Percentiles rank a stretch among this genome's conserved stretches.
Conservation (phyloP, 2,329 filamentous ascomycete species). For the Alternaria sp. region DNA sequence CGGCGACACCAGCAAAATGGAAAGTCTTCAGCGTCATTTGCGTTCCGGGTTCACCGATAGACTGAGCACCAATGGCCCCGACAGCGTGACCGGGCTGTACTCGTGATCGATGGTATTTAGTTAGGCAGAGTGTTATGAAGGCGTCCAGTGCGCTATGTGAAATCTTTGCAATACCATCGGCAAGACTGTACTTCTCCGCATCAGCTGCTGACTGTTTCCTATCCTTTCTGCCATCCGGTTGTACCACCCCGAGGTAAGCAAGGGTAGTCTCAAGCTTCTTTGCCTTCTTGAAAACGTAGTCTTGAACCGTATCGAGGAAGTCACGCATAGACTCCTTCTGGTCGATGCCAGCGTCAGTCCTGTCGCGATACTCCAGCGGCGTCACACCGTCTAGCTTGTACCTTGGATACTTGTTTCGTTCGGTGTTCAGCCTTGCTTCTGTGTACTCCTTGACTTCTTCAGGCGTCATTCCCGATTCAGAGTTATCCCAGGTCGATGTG, state of each 20-base stretch:
- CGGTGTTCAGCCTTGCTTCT: slow-evolving; percentile 70
- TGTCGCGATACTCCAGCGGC: slow-evolving; percentile 73
- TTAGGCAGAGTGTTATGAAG: slow-evolving; percentile 84
- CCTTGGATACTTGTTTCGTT: slow-evolving; percentile 66
- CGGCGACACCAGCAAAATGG: slow-evolving; percentile 99
- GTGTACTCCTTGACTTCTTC: slow-evolving; percentile 76
- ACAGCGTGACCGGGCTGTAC: slow-evolving; percentile 96
- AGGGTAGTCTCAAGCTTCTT: slow-evolving; percentile 65
- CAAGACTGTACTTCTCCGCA: slow-evolving; percentile 47
- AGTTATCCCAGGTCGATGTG: slow-evolving; percentile 80
- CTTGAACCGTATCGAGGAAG: slow-evolving; percentile 81
- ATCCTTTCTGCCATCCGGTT: slow-evolving; percentile 23
- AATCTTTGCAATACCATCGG: slow-evolving; percentile 84
- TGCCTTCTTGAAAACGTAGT: slow-evolving; percentile 73
- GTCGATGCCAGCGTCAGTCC: slow-evolving; percentile 66
- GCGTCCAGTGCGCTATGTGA: slow-evolving; percentile 75
- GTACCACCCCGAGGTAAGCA: slow-evolving; percentile 34
- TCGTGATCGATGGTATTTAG: slow-evolving; percentile 89
- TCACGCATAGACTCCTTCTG: slow-evolving; percentile 77
- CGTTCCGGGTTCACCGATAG: slow-evolving; percentile 96
- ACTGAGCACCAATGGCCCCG: slow-evolving; percentile 94
- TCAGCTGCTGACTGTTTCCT: slow-evolving; percentile 36
- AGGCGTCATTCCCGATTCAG: slow-evolving; percentile 76
- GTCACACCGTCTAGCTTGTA: slow-evolving; percentile 47
- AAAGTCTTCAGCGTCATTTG: slow-evolving; percentile 99